These are phyloP conservation scores for Dothistroma pini DNA, from an alignment of 2,329 filamentous ascomycete genomes.

Conservation along the genomic window DNA sequence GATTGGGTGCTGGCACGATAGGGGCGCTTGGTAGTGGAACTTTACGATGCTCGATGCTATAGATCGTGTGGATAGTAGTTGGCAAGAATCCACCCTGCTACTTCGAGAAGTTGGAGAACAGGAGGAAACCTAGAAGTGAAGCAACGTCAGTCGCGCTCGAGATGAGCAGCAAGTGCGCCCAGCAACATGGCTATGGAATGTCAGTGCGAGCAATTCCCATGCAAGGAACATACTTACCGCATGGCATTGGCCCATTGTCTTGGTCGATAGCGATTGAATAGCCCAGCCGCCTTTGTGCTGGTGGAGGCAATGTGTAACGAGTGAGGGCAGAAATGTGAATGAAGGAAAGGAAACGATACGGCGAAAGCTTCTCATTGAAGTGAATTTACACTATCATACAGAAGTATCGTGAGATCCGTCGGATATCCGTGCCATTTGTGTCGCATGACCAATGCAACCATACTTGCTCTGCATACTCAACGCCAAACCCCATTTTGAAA, in stretches of 20 bases:
- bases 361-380: not conserved
- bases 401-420: not conserved
- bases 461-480: constrained; percentile 1
- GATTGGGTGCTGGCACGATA: not conserved
- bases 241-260: not conserved
- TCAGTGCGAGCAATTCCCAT: not conserved
- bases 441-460: constrained; percentile 4
- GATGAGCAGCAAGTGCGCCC: not conserved
- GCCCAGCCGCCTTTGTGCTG: not conserved
- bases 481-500: not conserved
- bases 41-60: not conserved
- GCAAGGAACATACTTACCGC: not conserved
- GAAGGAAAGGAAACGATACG: not conserved
- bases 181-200: not conserved
- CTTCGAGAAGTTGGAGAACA: not conserved
- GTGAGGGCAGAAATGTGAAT: not conserved
- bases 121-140: not conserved
- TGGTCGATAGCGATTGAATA: not conserved
- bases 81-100: not conserved
- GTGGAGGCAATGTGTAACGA: not conserved
- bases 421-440: constrained; percentile 2
- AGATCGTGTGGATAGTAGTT: not conserved
- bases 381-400: constrained; percentile 8
- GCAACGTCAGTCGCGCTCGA: not conserved
- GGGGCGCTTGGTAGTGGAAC: not conserved